phyloP scores from a whole-genome alignment of 2,329 filamentous ascomycete genomes.

The Colletotrichum sp. region DNA sequence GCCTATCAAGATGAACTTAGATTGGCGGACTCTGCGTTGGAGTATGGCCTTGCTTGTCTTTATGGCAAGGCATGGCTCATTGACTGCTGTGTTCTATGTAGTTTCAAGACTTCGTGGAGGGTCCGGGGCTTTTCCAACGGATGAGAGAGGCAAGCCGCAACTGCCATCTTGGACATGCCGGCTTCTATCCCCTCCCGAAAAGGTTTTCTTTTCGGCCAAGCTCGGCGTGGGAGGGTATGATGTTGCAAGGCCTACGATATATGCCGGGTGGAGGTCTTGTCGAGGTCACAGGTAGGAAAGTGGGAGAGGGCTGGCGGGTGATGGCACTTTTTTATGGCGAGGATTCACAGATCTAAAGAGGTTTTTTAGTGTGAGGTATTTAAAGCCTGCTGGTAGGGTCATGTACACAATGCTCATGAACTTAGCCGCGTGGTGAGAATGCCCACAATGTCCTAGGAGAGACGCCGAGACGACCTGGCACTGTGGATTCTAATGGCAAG shows the following conservation, averaged over 20 bases:
- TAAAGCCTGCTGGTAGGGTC: too few species aligned
- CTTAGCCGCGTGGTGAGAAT: too few species aligned
- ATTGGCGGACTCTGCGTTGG: not conserved
- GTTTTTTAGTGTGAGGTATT: not conserved
- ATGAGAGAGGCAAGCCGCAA: not conserved
- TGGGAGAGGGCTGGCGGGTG: too few species aligned
- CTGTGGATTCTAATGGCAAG: too few species aligned
- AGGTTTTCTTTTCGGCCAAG: too few species aligned
- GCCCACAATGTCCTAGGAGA: accelerated
- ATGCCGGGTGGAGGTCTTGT: not conserved
- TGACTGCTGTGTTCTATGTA: accelerated
- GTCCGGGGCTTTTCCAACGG: not conserved
- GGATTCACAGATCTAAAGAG: not conserved
- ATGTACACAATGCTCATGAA: too few species aligned
- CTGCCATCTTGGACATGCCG: too few species aligned
- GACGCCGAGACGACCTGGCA: accelerated
- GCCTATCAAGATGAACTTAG: not conserved
- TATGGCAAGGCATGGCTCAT: accelerated
- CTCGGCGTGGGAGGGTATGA: too few species aligned
- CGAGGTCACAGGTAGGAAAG: not conserved
- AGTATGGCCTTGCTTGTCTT: not conserved
- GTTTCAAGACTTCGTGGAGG: not conserved
- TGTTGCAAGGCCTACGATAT: not conserved
- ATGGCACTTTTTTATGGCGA: accelerated
- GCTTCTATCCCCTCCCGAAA: too few species aligned